A percentile compares a stretch with the other conserved stretches of the same genome.
Conservation (phyloP, 106 monocot species). For the Alisma plantagoaquatica region DNA sequence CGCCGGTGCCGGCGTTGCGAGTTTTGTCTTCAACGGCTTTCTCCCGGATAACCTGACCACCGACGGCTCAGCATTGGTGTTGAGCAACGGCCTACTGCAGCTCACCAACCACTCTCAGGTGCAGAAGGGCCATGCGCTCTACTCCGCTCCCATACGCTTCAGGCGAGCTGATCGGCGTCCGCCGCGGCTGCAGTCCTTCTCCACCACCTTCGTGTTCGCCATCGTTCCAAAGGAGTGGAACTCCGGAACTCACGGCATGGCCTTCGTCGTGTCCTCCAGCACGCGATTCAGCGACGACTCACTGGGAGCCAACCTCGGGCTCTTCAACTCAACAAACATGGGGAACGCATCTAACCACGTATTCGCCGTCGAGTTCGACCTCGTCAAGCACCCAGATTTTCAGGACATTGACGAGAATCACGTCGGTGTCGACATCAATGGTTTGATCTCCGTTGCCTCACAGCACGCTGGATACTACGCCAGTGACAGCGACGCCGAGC, state of each 20-base stretch:
- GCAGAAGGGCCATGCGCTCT: conserved; percentile 21
- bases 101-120: conserved; percentile 20
- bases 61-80: conserved; percentile 12
- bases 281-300: conserved; percentile 17
- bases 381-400: conserved; percentile 48
- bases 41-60: too few species aligned
- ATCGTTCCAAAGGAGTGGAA: too few species aligned
- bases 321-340: conserved; percentile 26
- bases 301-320: conserved; percentile 36
- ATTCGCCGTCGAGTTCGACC: conserved; percentile 50
- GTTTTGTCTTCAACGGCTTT: conserved; percentile 4
- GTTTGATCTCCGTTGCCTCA: conserved; percentile 29
- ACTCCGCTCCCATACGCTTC: conserved; percentile 9
- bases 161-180: conserved; percentile 20
- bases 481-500: not conserved
- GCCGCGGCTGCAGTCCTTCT: too few species aligned
- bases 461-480: conserved; percentile 10
- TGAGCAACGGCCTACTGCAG: conserved; percentile 5
- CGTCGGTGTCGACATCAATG: too few species aligned
- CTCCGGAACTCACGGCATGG: too few species aligned
- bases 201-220: too few species aligned
- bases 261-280: conserved; percentile 32
- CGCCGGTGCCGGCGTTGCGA: too few species aligned
- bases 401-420: conserved; percentile 48
- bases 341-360: conserved; percentile 38